A percentile compares a stretch with the other conserved stretches of the same genome.
phyloP scores from a whole-genome alignment of 306 rosid genomes.

The Elaeagnus macrophylla region DNA sequence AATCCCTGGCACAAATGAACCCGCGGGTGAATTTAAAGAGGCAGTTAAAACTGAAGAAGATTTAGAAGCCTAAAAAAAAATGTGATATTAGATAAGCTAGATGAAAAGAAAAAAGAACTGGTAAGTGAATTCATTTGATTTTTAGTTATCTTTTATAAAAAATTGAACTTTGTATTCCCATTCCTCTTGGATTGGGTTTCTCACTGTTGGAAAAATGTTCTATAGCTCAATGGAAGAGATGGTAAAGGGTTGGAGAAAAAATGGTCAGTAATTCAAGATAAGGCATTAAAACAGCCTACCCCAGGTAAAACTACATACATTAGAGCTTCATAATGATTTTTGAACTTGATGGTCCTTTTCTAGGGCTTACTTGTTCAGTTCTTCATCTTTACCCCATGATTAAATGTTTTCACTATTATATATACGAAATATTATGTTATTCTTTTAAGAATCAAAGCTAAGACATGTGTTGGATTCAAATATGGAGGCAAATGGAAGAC shows the following conservation, averaged over 20 bases:
- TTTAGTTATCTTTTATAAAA: not conserved
- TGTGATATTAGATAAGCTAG: constrained; percentile 47
- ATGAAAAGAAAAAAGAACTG: constrained; percentile 68
- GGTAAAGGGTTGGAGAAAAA: constrained; percentile 50
- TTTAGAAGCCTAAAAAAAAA: constrained; percentile 36
- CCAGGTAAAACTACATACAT: constrained; percentile 34
- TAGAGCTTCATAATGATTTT: not conserved
- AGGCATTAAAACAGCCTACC: constrained; percentile 59
- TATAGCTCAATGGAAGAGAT: constrained; percentile 45
- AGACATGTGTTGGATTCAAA: too few relatives aligned
- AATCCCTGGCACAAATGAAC: constrained; percentile 28
- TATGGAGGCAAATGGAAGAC: too few relatives aligned
- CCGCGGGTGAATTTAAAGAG: constrained; percentile 25
- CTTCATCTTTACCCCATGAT: not conserved
- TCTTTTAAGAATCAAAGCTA: not conserved
- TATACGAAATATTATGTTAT: not conserved
- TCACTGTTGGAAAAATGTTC: constrained; percentile 4
- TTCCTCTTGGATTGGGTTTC: not conserved
- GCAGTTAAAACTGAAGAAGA: constrained; percentile 27
- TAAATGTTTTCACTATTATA: not conserved
- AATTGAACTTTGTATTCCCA: not conserved
- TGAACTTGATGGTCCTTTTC: not conserved
- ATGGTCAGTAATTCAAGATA: constrained; percentile 64
- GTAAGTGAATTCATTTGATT: constrained; percentile 28
- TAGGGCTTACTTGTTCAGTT: not conserved